Percentiles rank a stretch among this genome's conserved stretches.
Conservation (phyloP, 2,329 filamentous ascomycete species). For the Colletotrichum sojae region DNA sequence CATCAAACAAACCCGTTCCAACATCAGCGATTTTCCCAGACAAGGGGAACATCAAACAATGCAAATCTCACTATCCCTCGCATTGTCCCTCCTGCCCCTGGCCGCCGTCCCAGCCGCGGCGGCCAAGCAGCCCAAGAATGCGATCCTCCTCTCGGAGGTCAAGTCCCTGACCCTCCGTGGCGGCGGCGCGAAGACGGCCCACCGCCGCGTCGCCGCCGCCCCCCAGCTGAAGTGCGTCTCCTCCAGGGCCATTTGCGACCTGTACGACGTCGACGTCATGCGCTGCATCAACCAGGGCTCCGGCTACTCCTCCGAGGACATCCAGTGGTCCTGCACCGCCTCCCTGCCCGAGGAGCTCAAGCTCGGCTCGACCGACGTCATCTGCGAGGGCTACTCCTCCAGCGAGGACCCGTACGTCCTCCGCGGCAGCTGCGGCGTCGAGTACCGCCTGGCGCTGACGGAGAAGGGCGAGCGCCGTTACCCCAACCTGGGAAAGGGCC, state of each 20-base stretch:
- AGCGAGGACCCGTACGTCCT: constrained; percentile 88
- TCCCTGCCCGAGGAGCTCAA: constrained; percentile 72
- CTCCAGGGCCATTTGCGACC: constrained; percentile 72
- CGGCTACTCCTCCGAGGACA: constrained; percentile 83
- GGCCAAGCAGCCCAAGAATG: constrained; percentile 58
- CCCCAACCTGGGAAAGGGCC: constrained; percentile 65
- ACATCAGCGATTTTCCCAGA: not conserved
- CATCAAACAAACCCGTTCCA: not conserved
- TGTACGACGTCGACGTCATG: constrained; percentile 85
- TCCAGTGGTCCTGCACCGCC: constrained; percentile 91
- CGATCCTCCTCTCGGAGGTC: constrained; percentile 74
- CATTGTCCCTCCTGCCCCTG: constrained; percentile 40
- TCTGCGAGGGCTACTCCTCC: constrained; percentile 89
- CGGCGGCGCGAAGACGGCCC: constrained; percentile 74
- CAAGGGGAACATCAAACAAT: constrained; percentile 43
- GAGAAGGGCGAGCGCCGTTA: constrained; percentile 80
- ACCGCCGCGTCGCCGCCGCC: constrained; percentile 81
- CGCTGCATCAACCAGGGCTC: constrained; percentile 90
- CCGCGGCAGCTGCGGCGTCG: constrained; percentile 92
- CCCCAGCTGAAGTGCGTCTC: constrained; percentile 86
- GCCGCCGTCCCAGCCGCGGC: constrained; percentile 38
- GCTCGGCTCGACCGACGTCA: constrained; percentile 88
- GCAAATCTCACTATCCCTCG: constrained; percentile 45
- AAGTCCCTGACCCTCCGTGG: constrained; percentile 83
- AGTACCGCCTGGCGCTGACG: constrained; percentile 87